Evolutionary conservation across 768 basidiomycete genomes (phyloP), one percentile per base, ranked within the genome.

Genomic region (Leccinum rimulosum): DNA sequence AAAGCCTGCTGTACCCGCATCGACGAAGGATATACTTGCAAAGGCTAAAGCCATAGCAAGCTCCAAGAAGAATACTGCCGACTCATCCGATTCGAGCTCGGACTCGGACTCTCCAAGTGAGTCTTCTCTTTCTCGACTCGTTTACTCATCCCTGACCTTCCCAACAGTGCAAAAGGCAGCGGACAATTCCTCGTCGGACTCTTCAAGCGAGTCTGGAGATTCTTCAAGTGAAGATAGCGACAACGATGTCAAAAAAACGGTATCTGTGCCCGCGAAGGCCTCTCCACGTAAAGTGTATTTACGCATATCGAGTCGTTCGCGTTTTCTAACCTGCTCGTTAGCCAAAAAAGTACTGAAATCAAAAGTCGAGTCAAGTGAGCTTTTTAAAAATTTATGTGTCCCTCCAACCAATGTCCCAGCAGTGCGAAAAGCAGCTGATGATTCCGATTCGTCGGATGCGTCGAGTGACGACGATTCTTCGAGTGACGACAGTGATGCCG

Each of bases 11-110:
- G 28, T 66, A 9, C 73, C 73, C n/a, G 62, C 66, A 15, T 76
- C 78, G 4, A 73, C 79, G 14, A 80, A 76, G 61, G 77, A 78
- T 52, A 78, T 78, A 25, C 67, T 79, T 0, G 77, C 75, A 14
- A 82, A 78, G 64, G 78, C 75, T 40, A 74, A 73, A 58, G 62
- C 48, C n/a, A 57, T 54, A 58, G 70, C 14, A 40, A 40, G 2
- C 54, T 69, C 71, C 40, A 43, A 43, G n/a, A 43, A 43, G 43
- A 45, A 45, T 3, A 11, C 43, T 45, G 19, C 6, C 27, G 48
- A 49, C 25, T 28, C 48, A 28, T 49, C 47, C 15, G 48, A 49
- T 15, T 49, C 48, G 2, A 28, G 27, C 27, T 49, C 48, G 27
- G 48, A 28, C 3, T 28, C 48, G 0, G 48, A 49, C 4, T 27